Conservation (phyloP, 495 filamentous ascomycete genomes). For the Trichocladium uniseriatum region DNA sequence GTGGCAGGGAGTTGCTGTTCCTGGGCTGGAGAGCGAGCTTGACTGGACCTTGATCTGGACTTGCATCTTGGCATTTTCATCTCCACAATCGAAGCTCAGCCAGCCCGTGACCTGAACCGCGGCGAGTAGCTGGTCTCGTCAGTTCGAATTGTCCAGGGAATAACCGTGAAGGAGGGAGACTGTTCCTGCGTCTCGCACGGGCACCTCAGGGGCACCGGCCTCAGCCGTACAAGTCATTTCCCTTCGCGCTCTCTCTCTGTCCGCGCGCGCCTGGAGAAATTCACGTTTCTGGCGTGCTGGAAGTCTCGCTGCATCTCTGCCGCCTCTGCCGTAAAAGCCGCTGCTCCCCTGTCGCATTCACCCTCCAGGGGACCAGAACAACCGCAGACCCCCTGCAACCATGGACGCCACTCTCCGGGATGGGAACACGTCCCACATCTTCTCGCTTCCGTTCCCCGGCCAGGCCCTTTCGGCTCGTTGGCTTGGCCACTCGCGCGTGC, state of each 20-base stretch:
- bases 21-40: slow-evolving; percentile 8
- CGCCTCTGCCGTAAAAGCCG: not conserved
- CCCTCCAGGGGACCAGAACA: no score
- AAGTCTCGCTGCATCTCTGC: not conserved
- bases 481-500: not conserved
- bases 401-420: slow-evolving; percentile 1
- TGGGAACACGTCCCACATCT: not conserved
- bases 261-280: not conserved
- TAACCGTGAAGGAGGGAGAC: not conserved
- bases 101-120: no score
- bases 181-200: not conserved
- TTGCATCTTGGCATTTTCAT: slow-evolving; percentile 1
- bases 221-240: not conserved
- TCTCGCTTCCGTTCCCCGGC: slow-evolving; percentile 5
- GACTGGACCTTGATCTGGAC: slow-evolving; percentile 3
- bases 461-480: slow-evolving; percentile 4
- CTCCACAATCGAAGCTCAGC: slow-evolving; percentile 1
- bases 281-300: not conserved
- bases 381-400: slow-evolving; percentile 5
- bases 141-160: not conserved
- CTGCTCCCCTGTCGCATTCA: not conserved
- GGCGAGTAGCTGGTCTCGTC: not conserved
- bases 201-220: not conserved
- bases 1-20: no score
- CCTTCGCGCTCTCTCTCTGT: not conserved